Evolutionary conservation across 176 grass and related monocot genomes (phyloP), one percentile per base, ranked within the genome.

Genomic region (Alopecurus myosuroides): DNA sequence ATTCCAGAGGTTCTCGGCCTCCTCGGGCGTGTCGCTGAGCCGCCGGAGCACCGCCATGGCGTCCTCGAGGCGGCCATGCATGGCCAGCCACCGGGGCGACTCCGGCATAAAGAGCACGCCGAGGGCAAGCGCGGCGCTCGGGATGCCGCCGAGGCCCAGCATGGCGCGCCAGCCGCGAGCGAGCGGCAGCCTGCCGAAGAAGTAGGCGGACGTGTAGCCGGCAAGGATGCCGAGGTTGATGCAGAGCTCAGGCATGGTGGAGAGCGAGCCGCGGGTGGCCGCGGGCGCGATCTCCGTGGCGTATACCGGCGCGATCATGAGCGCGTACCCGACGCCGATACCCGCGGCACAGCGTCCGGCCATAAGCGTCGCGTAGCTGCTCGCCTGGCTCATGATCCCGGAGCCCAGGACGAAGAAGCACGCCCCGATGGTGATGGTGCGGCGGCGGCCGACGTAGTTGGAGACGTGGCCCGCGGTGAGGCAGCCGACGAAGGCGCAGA

Each of bases 261-360:
- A 82, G 34, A 90, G 49, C 18, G 84, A 63, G 18, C 88, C 79
- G 14, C 88, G 78, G 26, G 9, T 19, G 19, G 46, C 48, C 0
- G 88, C 25, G 0, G 88, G 72, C 1, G 84, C 64, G 11, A 90
- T 83, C 88, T 90, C 88, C 6, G 84, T 63, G 17, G 80, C 80
- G 67, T 87, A 90, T 0, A 90, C 79, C 0, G 88, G 88, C 33
- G 88, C 88, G 51, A 90, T 86, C 84, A 90, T 79, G 41, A 90
- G 78, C 25, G 84, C 84, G 88, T 86, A 87, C 0, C 88, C 88
- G 17, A 90, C 85, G 61, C 84, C 88, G 30, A 90, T 62, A 51
- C 88, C 88, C 0, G 84, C 88, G 1, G 78, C 78, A 78, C 71
- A 90, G 8, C 88, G 84, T 0, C 88, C 88, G 0, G 66, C 31